Base-by-base conservation (phyloP, 495 filamentous ascomycete species). In the Aspergillus funiculosus region DNA sequence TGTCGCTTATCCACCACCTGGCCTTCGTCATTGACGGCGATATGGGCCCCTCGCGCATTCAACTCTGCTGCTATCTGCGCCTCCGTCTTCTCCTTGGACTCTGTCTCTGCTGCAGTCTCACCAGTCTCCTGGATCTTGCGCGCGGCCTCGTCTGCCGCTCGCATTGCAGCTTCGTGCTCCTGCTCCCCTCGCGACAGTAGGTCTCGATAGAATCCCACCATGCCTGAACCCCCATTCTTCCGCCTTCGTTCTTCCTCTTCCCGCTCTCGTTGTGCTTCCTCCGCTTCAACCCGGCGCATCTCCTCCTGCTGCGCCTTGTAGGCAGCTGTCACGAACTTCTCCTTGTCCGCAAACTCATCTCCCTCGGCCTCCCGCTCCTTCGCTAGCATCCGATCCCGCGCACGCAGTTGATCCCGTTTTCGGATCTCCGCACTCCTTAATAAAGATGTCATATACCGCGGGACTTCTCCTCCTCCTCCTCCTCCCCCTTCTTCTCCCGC, bases 251-350 rank as follows among this genome's bases (percentile, higher is more conserved):
- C 79, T 39, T 75, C 72, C 53, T 90, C 85, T 49, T 75, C 76
- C 53, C 81, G 80, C 61, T 94, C 87, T 30, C 76, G 65, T 31
- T 59, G 53, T 41, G 73, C 75, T 65, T 97, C 94, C 62, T 94
- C 90, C 55, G 83, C 86, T 56, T 95, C 89, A 6, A 88, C 54
- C 54, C 76, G 75, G 52, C 77, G 63, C 55, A 89, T 73, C 61
- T 95, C 92, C 57, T 81, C 88, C 60, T 96, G 92, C 60, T 96
- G 92, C 57, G 78, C 77, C 71, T 89, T 92, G 56, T 98, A 98
- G 32, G 92, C 91, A n/a, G 80, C 79, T 0, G 92, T 98, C 22
- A 97, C 92, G 54, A 98, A 98, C 59, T 85, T 89, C 65, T 97
- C 94, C 64, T 95, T 98, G 50, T 92, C 94, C 0, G 79, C 85